Evolutionary conservation across 169 alveolate species (phyloP), one percentile per base, ranked within the genome.

Genomic region (Eimeria tenella): DNA sequence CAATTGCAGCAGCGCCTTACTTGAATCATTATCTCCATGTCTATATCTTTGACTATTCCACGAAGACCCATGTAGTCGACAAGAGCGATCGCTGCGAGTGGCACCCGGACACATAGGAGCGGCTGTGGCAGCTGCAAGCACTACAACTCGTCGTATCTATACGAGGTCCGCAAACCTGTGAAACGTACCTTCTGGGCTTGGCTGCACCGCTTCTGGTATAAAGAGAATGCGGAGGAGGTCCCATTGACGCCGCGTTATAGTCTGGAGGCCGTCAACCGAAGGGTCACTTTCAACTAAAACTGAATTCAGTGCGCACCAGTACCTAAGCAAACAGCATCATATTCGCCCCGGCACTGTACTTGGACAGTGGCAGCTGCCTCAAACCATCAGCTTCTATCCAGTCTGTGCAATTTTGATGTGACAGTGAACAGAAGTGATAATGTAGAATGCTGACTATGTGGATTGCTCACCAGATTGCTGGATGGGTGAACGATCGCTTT

Each of bases 301-400:
- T 42, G 94, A 90, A 70, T 90, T 90, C 73, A 90, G 53, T 6
- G 94, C 94, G 90, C 94, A 90, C 94, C 94, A 90, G 90, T 90
- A 90, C 94, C 94, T 89, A 53, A 8, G 31, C 23, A 60, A 1
- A 23, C 75, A 82, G 3, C 52, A 8, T n/a, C 42, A 31, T 31
- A 31, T 31, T 31, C 42, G 42, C 42, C 42, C 2, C 2, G 42
- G 42, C 42, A 31, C 2, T 31, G 42, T 31, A 31, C 42, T 31
- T 31, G 42, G 42, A 31, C 42, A 31, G 42, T 31, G 2, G 42
- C 42, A 31, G 42, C 42, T 31, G 42, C 42, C 42, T 31, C 42
- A 31, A 31, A 2, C 42, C 2, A 2, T 31, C 42, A 31, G 42
- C 42, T 31, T 31, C 42, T 31, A 31, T 31, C 42, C 42, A 31